Evolutionary conservation across 2,329 filamentous ascomycete species (phyloP).

Genomic region (Aspergillus oerlinghausenensis): DNA sequence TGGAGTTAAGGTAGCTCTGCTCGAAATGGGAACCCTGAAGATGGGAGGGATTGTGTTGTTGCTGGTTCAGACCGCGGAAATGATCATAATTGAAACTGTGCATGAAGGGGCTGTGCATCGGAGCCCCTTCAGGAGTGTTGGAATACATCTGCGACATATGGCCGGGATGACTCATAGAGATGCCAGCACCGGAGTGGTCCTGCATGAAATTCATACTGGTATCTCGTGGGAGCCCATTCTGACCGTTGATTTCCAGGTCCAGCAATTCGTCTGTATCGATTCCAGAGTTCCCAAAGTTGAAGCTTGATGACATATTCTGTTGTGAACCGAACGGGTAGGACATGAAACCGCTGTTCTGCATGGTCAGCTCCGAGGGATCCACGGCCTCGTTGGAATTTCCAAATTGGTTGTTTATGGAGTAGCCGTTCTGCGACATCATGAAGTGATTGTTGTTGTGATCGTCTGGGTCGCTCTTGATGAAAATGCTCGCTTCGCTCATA

Average conservation of each 20-base stretch:
- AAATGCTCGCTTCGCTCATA: conserved; percentile 56
- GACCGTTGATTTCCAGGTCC: conserved; percentile 51
- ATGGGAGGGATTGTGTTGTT: conserved; percentile 39
- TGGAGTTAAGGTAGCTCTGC: conserved; percentile 57
- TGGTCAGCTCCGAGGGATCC: conserved; percentile 79
- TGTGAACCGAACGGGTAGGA: conserved; percentile 57
- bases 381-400: conserved; percentile 57
- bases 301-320: conserved; percentile 65
- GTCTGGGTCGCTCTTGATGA: conserved; percentile 65
- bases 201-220: conserved; percentile 36
- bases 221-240: conserved; percentile 32
- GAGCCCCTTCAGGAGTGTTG: conserved; percentile 84
- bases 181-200: conserved; percentile 49
- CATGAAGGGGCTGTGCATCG: conserved; percentile 85
- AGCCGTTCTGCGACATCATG: conserved; percentile 47
- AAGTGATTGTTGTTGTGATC: conserved; percentile 53
- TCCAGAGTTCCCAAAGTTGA: conserved; percentile 70
- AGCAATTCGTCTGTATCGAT: conserved; percentile 87
- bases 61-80: conserved; percentile 63
- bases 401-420: conserved; percentile 53
- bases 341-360: conserved; percentile 53
- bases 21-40: conserved; percentile 42
- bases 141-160: conserved; percentile 75
- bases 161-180: conserved; percentile 60
- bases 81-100: conserved; percentile 72